Conservation (phyloP, 148 eudicot genomes). For the Talinum fruticosum region DNA sequence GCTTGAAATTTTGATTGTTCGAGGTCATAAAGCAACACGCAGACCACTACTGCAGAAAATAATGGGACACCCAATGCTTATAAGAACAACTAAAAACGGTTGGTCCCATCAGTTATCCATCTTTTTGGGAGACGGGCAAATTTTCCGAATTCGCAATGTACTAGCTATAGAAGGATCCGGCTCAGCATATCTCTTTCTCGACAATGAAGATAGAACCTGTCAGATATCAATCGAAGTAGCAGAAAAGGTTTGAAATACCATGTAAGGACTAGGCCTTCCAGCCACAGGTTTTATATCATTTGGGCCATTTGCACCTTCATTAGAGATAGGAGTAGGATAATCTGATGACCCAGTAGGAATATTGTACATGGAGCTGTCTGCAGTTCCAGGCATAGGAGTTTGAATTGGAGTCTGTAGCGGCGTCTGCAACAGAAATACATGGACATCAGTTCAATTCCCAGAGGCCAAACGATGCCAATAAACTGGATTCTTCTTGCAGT, state of each 20-base stretch:
- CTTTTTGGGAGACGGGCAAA: too few relatives aligned
- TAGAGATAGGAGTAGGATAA: conserved; percentile 47
- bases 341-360: conserved; percentile 76
- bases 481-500: too few relatives aligned
- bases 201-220: conserved; percentile 7
- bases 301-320: conserved; percentile 38
- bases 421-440: conserved; percentile 41
- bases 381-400: conserved; percentile 81
- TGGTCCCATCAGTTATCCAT: too few relatives aligned
- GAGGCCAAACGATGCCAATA: not conserved
- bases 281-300: conserved; percentile 50
- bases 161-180: not conserved
- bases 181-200: not conserved
- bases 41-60: not conserved
- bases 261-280: conserved; percentile 80
- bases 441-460: not conserved
- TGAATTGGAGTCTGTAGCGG: conserved; percentile 79
- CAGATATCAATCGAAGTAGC: not conserved
- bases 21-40: not conserved
- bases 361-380: conserved; percentile 71
- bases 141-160: not conserved
- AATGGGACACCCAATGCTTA: too few relatives aligned
- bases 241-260: conserved; percentile 44
- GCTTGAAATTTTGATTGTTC: not conserved
- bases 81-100: too few relatives aligned